Percentiles rank a stretch among this genome's conserved stretches.
phyloP scores from a whole-genome alignment of 192 early-diverging fungal genomes.

The Pilaira anomala region DNA sequence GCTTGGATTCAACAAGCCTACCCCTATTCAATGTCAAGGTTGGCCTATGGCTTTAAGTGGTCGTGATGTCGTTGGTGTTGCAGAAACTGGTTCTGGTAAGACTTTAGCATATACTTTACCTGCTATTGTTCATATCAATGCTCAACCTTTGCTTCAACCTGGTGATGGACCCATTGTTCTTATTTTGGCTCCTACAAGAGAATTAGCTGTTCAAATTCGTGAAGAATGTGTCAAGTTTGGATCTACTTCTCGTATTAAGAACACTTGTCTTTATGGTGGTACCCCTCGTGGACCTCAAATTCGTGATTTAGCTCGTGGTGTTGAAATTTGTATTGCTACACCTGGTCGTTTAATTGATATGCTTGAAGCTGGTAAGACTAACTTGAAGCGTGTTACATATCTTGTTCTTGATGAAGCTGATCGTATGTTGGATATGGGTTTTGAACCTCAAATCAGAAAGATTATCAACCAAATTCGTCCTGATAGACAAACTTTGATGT shows the following conservation, averaged over 20 bases:
- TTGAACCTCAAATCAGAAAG: slow-evolving; percentile 97
- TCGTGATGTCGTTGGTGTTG: slow-evolving; percentile 90
- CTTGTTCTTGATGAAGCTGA: slow-evolving; percentile 99
- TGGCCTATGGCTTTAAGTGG: slow-evolving; percentile 98
- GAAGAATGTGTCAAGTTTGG: slow-evolving; percentile 94
- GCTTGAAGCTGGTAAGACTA: slow-evolving; percentile 84
- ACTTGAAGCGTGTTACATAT: slow-evolving; percentile 92
- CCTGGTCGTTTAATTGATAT: slow-evolving; percentile 98
- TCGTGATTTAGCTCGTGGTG: slow-evolving; percentile 72
- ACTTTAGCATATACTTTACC: slow-evolving; percentile 93
- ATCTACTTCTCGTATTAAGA: slow-evolving; percentile 81
- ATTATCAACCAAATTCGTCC: slow-evolving; percentile 97
- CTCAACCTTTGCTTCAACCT: slow-evolving; percentile 85
- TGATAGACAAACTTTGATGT: slow-evolving; percentile 98
- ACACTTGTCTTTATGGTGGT: slow-evolving; percentile 95
- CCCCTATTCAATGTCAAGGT: slow-evolving; percentile 94
- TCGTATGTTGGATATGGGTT: slow-evolving; percentile 99
- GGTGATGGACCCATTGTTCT: slow-evolving; percentile 97
- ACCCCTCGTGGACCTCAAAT: slow-evolving; percentile 89
- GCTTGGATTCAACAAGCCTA: slow-evolving; percentile 85
- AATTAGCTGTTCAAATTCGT: slow-evolving; percentile 96
- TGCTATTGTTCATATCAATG: slow-evolving; percentile 98
- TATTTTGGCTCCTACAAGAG: slow-evolving; percentile 94
- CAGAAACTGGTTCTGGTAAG: slow-evolving; percentile 89
- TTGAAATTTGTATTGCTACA: slow-evolving; percentile 96